Evolutionary conservation across 164 flowering plant genomes (phyloP).

Genomic region (Brasenia schreberi): DNA sequence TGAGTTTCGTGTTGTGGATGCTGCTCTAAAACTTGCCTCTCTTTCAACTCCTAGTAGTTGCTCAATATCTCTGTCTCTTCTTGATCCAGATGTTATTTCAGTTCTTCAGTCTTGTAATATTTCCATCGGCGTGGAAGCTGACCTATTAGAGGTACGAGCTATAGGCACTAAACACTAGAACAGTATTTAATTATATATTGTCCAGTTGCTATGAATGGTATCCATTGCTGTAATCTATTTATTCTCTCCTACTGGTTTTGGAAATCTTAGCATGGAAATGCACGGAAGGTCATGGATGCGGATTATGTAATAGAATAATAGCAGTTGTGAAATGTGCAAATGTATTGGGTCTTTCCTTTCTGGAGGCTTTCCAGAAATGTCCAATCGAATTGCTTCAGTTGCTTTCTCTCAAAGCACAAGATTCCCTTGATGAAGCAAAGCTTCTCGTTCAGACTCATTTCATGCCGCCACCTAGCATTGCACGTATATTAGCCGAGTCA

Average conservation of each 20-base stretch:
- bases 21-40: constrained; percentile 71
- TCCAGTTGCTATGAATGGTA: neutral
- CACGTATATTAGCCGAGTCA: constrained; percentile 92
- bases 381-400: constrained; percentile 85
- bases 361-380: constrained; percentile 79
- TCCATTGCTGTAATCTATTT: neutral
- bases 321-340: constrained; percentile 87
- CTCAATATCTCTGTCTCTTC: constrained; percentile 24
- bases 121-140: constrained; percentile 12
- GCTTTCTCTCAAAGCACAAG: constrained; percentile 98
- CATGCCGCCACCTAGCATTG: constrained; percentile 81
- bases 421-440: constrained; percentile 89
- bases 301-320: constrained; percentile 73
- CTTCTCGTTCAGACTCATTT: constrained; percentile 72
- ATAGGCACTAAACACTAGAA: neutral
- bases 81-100: constrained; percentile 56
- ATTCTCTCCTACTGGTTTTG: constrained; percentile 33
- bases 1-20: constrained; percentile 68
- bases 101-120: constrained; percentile 43
- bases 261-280: constrained; percentile 48
- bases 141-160: constrained; percentile 63
- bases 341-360: constrained; percentile 65
- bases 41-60: constrained; percentile 36
- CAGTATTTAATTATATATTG: neutral
- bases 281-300: constrained; percentile 67